Percentiles rank a stretch among this genome's conserved stretches.
These are phyloP conservation scores for Apiotrichum akiyoshidainum DNA, from an alignment of 1,284 basidiomycete genomes.

Conservation along the genomic window DNA sequence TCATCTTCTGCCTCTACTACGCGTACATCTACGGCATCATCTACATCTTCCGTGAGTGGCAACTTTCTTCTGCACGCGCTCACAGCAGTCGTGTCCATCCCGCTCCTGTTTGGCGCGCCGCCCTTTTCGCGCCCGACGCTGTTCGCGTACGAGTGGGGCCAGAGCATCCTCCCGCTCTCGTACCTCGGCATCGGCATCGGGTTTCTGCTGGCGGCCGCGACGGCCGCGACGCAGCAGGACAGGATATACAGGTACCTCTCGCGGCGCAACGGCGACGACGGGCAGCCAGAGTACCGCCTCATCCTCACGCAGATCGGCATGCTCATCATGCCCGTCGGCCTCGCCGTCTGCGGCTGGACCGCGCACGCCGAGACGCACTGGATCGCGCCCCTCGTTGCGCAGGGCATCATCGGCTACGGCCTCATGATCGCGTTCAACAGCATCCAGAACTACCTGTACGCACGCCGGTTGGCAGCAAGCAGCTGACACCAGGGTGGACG, in stretches of 20 bases:
- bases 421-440: conserved; percentile 52
- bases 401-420: conserved; percentile 37
- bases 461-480: no score
- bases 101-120: conserved; percentile 49
- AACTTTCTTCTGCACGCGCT: no score
- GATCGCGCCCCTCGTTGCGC: conserved; percentile 47
- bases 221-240: conserved; percentile 50
- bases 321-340: conserved; percentile 51
- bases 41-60: conserved; percentile 41
- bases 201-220: conserved; percentile 45
- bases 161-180: conserved; percentile 45
- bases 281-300: conserved; percentile 51
- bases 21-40: conserved; percentile 53
- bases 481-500: conserved; percentile 40
- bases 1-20: conserved; percentile 52
- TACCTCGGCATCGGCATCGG: conserved; percentile 53
- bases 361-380: conserved; percentile 47
- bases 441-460: conserved; percentile 44
- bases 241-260: conserved; percentile 49
- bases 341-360: conserved; percentile 51
- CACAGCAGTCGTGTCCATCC: conserved; percentile 44
- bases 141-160: conserved; percentile 51
- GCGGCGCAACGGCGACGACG: conserved; percentile 32
- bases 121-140: conserved; percentile 39
- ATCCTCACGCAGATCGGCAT: conserved; percentile 53